Evolutionary conservation across 331 rosid species (phyloP).

Genomic region (Quercus phellos): DNA sequence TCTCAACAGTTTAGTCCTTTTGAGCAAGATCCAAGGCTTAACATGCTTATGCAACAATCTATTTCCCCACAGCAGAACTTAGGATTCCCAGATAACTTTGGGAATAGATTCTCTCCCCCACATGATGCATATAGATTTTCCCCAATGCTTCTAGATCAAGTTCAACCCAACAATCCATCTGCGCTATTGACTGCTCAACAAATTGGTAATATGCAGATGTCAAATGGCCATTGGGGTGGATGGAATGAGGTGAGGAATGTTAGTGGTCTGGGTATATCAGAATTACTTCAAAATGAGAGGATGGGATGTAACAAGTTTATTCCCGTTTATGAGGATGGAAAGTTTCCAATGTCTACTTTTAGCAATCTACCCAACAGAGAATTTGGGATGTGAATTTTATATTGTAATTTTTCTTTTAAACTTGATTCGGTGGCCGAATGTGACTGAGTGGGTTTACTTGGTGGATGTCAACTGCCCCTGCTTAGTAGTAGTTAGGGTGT

Average conservation of each 20-base stretch:
- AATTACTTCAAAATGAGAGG: conserved; percentile 33
- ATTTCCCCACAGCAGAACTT: conserved; percentile 24
- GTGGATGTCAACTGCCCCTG: conserved; percentile 1
- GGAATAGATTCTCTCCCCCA: conserved; percentile 26
- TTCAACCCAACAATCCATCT: conserved; percentile 29
- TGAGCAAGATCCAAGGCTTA: conserved; percentile 33
- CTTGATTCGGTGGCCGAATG: conserved; percentile 6
- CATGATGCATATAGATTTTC: conserved; percentile 32
- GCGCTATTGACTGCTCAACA: conserved; percentile 38
- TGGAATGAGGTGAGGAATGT: conserved; percentile 40
- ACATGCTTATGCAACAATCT: conserved; percentile 34
- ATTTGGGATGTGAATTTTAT: conserved; percentile 4
- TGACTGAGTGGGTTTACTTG: conserved; percentile 11
- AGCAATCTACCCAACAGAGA: conserved; percentile 17
- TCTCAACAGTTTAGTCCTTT: conserved; percentile 25
- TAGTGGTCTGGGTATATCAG: conserved; percentile 30
- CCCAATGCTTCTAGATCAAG: conserved; percentile 32
- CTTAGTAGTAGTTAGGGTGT: background rate
- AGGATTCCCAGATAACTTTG: conserved; percentile 24
- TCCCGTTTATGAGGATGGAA: conserved; percentile 31
- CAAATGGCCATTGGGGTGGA: conserved; percentile 35
- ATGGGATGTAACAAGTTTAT: conserved; percentile 26
- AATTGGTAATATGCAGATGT: conserved; percentile 19
- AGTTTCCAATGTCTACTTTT: conserved; percentile 25
- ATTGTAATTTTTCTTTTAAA: conserved; percentile 1